Evolutionary conservation across 495 filamentous ascomycete genomes (phyloP), one percentile per base, ranked within the genome.

Genomic region (Aspergillus olivimuriae): DNA sequence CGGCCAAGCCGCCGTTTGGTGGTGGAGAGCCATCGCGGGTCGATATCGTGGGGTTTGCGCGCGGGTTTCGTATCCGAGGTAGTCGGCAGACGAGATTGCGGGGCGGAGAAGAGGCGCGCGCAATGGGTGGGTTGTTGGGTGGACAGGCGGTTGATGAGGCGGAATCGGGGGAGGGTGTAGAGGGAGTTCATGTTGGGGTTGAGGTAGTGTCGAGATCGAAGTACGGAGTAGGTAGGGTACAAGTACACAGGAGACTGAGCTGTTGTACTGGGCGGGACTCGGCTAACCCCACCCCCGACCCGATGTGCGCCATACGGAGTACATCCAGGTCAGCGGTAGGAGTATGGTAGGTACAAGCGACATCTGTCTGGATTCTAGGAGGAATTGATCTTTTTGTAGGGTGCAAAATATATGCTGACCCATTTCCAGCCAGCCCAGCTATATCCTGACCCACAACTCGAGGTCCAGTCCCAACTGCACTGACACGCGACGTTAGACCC

Each of bases 1-100:
- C 81, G 81, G 7, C 89, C 89, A n/a, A 95, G 62, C 31, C 89
- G 78, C 9, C 66, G 50, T 51, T 83, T 86, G 11, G 87, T 77
- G 34, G 84, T 77, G 12, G 82, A 77, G 36, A 94, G 82, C 89
- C 89, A 95, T 60, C 80, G 76, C 9, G 77, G 63, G 39, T 70
- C 63, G 34, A 73, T 59, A 23, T 51, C 47, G 47, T 64, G 64
- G 32, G 60, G 64, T 44, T 58, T 62, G 34, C 54, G 46, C 34
- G 52, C 21, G 26, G 52, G 34, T 37, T 47, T 50, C 34, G 34
- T 36, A 38, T 33, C 33, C 23, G 42, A 23, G 43, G 45, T 14
- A 28, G 34, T 40, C 16, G 41, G 39, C 34, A 53, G 50, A 16
- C 52, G 52, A 6, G 20, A 31, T 4, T 52, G n/a, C 16, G 52